Evolutionary conservation across 768 basidiomycete species (phyloP).

Genomic region (Psilocybe sp.): DNA sequence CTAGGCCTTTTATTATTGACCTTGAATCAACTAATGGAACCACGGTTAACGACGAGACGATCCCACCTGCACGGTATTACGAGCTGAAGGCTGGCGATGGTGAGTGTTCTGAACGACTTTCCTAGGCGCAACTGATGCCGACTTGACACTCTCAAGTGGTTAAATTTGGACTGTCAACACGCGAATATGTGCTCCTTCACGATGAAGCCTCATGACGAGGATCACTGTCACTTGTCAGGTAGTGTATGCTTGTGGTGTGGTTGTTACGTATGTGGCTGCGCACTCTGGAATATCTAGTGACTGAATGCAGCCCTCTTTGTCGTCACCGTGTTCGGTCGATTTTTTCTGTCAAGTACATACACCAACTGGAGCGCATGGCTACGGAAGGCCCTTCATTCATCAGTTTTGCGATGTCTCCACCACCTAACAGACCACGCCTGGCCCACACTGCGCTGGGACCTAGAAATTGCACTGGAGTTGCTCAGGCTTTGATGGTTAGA

Average conservation of each 20-base stretch:
- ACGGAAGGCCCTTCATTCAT: no score
- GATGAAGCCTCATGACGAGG: conserved; percentile 56
- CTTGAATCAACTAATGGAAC: conserved; percentile 98
- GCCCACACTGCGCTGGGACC: no score
- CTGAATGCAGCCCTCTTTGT: no score
- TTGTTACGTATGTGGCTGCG: background rate
- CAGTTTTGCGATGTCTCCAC: no score
- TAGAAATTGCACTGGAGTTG: no score
- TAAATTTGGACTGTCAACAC: conserved; percentile 77
- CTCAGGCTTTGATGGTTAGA: no score
- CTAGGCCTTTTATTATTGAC: conserved; percentile 94
- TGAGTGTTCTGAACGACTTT: conserved; percentile 32
- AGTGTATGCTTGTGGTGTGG: background rate
- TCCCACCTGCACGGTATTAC: conserved; percentile 85
- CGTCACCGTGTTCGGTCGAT: no score
- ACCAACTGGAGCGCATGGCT: no score
- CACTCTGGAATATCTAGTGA: no score
- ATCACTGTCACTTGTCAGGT: background rate
- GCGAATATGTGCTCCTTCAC: conserved; percentile 84
- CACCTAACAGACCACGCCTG: no score
- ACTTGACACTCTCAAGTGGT: conserved; percentile 49
- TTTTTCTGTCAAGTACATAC: no score
- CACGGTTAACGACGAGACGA: conserved; percentile 79
- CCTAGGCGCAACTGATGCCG: background rate
- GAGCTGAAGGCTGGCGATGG: conserved; percentile 80